Evolutionary conservation across 305 asterid species (phyloP), one percentile per base, ranked within the genome.

Genomic region (Ajuga reptans): DNA sequence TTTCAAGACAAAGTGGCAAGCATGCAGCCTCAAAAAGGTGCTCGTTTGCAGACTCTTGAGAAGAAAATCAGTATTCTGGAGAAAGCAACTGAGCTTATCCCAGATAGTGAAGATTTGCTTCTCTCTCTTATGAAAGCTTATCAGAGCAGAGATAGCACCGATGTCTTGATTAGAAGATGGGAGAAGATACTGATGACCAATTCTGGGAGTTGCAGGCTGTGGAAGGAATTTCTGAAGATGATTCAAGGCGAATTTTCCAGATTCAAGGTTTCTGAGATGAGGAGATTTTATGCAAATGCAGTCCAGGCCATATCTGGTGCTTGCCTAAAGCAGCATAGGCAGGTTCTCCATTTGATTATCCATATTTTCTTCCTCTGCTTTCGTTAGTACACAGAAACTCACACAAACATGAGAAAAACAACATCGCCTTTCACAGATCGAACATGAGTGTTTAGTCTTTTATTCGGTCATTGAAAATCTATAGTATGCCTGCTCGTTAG

Each of bases 51-150:
- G 85, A 89, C 85, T 43, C 92, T 89, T 61, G 99, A 93, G 81
- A 91, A 89, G 89, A 91, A 91, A 81, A 87, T 93, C 55, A 93
- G 97, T 79, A 87, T 93, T 80, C 81, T 93, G 81, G 97, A 91
- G 86, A 91, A 87, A 84, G 99, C 99, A 21, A 83, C 84, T 24
- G 95, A 87, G 80, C 83, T 89, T 49, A 91, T 87, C 72, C 95
- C 95, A 15, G 96, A 82, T 34, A 91, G 82, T 75, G 99, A 89
- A 83, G 95, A 91, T 72, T 76, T 93, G 68, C 73, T 89, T 66
- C 86, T 93, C 67, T 69, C 91, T 73, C 99, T 93, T 72, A 84
- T 91, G 96, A 87, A 82, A 71, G 86, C 97, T 71, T 91, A 91
- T 80, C 89, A 80, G 75, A 79, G 77, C 56, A 85, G 97, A 80